phyloP scores from a whole-genome alignment of 163 green algal genomes.

The Scenedesmus sp. region DNA sequence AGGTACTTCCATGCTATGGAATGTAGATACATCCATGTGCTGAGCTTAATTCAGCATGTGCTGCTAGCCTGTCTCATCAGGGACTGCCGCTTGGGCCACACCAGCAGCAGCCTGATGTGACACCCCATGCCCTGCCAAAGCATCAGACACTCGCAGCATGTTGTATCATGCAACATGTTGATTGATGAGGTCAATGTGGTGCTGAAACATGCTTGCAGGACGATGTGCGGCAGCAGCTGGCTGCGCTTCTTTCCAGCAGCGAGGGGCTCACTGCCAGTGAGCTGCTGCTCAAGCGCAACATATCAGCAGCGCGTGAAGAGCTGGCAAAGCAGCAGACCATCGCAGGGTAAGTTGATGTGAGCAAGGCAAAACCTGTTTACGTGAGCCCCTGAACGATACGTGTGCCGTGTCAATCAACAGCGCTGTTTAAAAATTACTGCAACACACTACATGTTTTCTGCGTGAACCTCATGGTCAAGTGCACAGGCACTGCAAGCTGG shows the following conservation, averaged over 20 bases:
- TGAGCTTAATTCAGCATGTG: not conserved
- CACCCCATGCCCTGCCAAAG: not conserved
- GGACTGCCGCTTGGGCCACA: not conserved
- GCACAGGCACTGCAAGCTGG: not conserved
- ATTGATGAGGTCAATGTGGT: too few species aligned
- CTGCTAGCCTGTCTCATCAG: not conserved
- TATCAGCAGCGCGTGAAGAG: not conserved
- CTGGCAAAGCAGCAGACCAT: not conserved
- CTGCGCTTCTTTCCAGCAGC: not conserved
- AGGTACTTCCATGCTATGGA: not conserved
- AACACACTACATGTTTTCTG: not conserved
- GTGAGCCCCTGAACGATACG: not conserved
- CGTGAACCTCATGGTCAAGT: not conserved
- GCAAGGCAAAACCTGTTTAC: not conserved
- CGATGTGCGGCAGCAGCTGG: conserved; percentile 11
- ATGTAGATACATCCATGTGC: not conserved
- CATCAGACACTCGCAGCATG: not conserved
- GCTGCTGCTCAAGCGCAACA: not conserved
- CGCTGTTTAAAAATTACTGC: not conserved
- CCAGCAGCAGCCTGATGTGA: not conserved
- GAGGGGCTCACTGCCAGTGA: not conserved
- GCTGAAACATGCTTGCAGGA: conserved; percentile 21
- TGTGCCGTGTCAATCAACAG: not conserved
- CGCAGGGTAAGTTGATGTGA: not conserved
- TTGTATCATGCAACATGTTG: not conserved